Base-by-base conservation (phyloP, 257 asterid species). In the Dorcoceras hygrometricum region DNA sequence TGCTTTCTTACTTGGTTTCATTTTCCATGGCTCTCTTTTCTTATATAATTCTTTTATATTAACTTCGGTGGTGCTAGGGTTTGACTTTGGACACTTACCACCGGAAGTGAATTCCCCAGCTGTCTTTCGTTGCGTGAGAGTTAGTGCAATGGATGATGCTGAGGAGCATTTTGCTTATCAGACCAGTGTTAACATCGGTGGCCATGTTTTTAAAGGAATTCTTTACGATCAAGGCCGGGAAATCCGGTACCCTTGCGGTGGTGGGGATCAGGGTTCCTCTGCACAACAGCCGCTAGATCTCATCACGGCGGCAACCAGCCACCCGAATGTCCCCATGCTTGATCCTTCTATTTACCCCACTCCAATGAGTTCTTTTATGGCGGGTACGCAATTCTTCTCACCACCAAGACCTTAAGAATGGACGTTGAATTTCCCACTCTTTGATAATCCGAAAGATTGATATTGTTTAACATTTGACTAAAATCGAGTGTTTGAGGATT, bases 371-470 rank as follows among this genome's bases (percentile, higher is more conserved):
- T 78, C 85, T 46, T 88, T 81, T 78, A 69, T 86, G 95, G 84
- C 96, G 28, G 93, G 89, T 83, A 91, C 96, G 83, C 97, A 88
- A 77, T 91, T 83, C 87, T 88, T 91, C 74, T 81, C 82, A 56
- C 97, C 96, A 59, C 95, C 91, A 34, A 82, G 93, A 71, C 78
- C 84, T 81, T 83, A 23, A 68, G 32, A 23, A 62, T n/a, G n/a
- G n/a, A n/a, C n/a, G 54, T 16, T 29, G 66, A 48, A 59, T 20
- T 34, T 36, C 31, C 16, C 6, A 9, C 58, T 50, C 31, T 18
- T 29, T 3, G 53, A 16, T 19, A 63, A 62, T 29, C 12, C 12
- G 6, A 29, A 53, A 16, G 36, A 59, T 69, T 64, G n/a, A n/a
- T 46, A 12, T 2, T 27, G 28, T 23, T 18, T 65, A 48, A 43